Evolutionary conservation across 208 protist genomes (phyloP).

Genomic region (Trypanosoma platydactyli): DNA sequence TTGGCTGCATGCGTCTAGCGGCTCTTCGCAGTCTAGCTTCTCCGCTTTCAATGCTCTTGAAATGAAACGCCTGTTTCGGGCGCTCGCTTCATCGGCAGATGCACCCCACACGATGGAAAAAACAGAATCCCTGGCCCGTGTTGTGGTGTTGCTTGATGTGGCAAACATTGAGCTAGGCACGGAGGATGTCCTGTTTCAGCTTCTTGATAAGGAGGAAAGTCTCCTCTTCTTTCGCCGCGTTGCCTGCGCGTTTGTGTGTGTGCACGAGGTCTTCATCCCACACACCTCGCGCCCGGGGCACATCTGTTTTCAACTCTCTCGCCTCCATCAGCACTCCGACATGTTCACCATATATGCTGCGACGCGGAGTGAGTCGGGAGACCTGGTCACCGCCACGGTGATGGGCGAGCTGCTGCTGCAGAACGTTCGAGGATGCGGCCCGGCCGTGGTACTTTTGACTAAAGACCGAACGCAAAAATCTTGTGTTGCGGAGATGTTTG

Average conservation of each 20-base stretch:
- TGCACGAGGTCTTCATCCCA: conserved; percentile 78
- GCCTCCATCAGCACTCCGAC: conserved; percentile 55
- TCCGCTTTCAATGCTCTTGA: conserved; percentile 48
- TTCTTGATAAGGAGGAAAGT: conserved; percentile 38
- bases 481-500: conserved; percentile 50
- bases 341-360: conserved; percentile 68
- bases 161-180: conserved; percentile 69
- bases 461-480: conserved; percentile 55
- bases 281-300: conserved; percentile 55
- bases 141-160: conserved; percentile 68
- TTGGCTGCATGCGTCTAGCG: conserved; percentile 54
- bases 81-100: conserved; percentile 11
- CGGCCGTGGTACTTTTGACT: conserved; percentile 73
- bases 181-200: conserved; percentile 33
- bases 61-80: conserved; percentile 25
- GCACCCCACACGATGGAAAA: not conserved
- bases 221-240: conserved; percentile 36
- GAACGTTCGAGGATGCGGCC: conserved; percentile 24
- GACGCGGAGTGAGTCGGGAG: conserved; percentile 66
- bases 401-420: conserved; percentile 43
- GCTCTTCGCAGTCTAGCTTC: conserved; percentile 45
- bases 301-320: conserved; percentile 65
- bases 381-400: conserved; percentile 47
- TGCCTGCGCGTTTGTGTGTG: conserved; percentile 54
- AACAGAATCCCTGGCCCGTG: conserved; percentile 7